Evolutionary conservation across 148 eudicot genomes (phyloP).

Genomic region (Vaccinium vitisidaea): DNA sequence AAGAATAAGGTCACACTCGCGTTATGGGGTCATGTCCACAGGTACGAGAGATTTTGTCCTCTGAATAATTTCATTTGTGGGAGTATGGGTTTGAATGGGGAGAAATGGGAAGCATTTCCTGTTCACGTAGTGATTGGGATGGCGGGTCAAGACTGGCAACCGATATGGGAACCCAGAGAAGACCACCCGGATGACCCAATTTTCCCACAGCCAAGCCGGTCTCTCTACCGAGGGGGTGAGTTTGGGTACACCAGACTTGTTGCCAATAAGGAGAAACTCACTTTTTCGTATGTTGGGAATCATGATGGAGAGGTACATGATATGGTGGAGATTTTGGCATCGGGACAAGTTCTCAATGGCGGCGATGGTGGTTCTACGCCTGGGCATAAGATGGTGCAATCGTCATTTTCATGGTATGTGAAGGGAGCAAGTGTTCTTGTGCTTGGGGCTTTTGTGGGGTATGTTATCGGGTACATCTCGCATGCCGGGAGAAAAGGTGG

Average conservation of each 20-base stretch:
- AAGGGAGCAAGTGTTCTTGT: conserved; percentile 54
- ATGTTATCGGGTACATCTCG: conserved; percentile 58
- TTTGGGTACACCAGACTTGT: conserved; percentile 88
- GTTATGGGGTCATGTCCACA: conserved; percentile 97
- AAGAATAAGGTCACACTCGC: conserved; percentile 84
- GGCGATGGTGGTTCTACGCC: conserved; percentile 18
- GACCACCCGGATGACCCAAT: conserved; percentile 60
- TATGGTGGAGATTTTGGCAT: conserved; percentile 70
- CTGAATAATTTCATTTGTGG: conserved; percentile 81
- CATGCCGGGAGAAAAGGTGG: conserved; percentile 41
- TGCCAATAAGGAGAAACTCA: conserved; percentile 78
- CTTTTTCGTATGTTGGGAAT: conserved; percentile 78
- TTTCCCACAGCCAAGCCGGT: conserved; percentile 70
- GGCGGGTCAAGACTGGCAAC: conserved; percentile 98
- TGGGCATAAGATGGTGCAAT: conserved; percentile 17
- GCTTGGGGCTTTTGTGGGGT: conserved; percentile 70
- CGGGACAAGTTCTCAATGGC: conserved; percentile 60
- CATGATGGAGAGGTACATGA: conserved; percentile 98
- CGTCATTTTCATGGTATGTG: conserved; percentile 38
- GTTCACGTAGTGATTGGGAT: conserved; percentile 93
- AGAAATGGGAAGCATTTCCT: conserved; percentile 46
- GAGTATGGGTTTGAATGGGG: conserved; percentile 33
- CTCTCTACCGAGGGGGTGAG: conserved; percentile 80
- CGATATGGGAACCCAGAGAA: conserved; percentile 78
- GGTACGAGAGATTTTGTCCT: conserved; percentile 94